Percentiles rank a stretch among this genome's conserved stretches.
Evolutionary conservation across 441 rosid genomes (phyloP).

Genomic region (Manihot esculenta): DNA sequence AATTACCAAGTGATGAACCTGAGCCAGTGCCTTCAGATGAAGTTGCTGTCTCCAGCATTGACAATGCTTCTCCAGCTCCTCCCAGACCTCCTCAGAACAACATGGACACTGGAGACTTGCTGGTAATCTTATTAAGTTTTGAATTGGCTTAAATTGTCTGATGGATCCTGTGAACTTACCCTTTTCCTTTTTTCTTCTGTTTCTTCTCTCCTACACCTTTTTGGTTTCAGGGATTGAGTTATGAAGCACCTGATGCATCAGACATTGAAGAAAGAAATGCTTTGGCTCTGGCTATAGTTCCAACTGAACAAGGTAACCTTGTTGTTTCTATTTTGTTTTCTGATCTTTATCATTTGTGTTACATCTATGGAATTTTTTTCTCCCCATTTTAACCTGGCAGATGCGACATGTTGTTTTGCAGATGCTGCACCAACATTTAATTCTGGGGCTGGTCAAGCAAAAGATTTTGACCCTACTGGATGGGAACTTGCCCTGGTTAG

Average conservation of each 20-base stretch:
- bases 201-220: slow-evolving; percentile 11
- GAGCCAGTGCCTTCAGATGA: slow-evolving; percentile 55
- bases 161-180: slow-evolving; percentile 15
- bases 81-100: slow-evolving; percentile 54
- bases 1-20: slow-evolving; percentile 51
- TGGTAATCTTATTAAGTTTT: slow-evolving; percentile 48
- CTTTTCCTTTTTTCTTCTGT: slow-evolving; percentile 3
- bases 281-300: slow-evolving; percentile 84
- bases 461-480: slow-evolving; percentile 79
- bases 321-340: not conserved
- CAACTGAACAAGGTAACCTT: slow-evolving; percentile 55
- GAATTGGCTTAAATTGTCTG: slow-evolving; percentile 5
- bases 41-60: slow-evolving; percentile 41
- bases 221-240: slow-evolving; percentile 61
- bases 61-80: slow-evolving; percentile 42
- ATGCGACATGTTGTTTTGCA: slow-evolving; percentile 28
- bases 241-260: slow-evolving; percentile 48
- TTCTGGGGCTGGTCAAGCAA: slow-evolving; percentile 48
- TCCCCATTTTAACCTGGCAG: not conserved
- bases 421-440: slow-evolving; percentile 58
- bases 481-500: slow-evolving; percentile 95
- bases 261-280: slow-evolving; percentile 88
- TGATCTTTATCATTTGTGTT: not conserved
- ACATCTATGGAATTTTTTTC: not conserved
- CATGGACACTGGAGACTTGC: slow-evolving; percentile 64